Base-by-base conservation (phyloP, 2,329 filamentous ascomycete genomes). In the Fusarium gaditjirri region DNA sequence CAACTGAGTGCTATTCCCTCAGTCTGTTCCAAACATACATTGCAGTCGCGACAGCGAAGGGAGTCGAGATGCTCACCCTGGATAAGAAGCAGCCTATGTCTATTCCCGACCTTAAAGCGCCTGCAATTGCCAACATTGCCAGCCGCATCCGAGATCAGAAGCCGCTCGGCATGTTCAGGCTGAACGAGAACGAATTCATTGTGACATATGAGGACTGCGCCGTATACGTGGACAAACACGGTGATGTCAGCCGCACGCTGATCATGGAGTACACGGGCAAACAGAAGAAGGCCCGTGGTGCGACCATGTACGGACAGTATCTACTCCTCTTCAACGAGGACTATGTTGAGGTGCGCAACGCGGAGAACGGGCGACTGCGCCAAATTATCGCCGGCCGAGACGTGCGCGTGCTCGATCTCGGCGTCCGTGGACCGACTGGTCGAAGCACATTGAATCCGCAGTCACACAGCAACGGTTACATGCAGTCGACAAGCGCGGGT, bases 241-340 rank as follows among this genome's bases (percentile, higher is more conserved):
- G 96, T 73, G 96, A 99, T 69, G 94, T 99, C 33, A 95, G 91
- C 42, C 92, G 97, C 49, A 94, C 92, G 33, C 94, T 98, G 65
- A 95, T 98, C 78, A 97, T 99, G 94, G 94, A 98, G 80, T 99
- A 98, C 81, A 96, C 97, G n/a, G 96, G 96, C 74, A 95, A 92
- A 77, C 88, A 89, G 79, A 90, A 89, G 81, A 89, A 89, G 81
- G 96, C 96, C 3, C 91, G 92, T 70, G 90, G 91, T 17, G 95
- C 95, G 4, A 96, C 94, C 69, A 91, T 98, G 84, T 97, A 94
- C 76, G 95, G 94, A 3, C 92, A 94, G 64, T 98, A 97, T 80
- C 88, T 99, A 8, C 86, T 99, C 12, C 89, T 99, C 8, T 97
- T 98, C 84, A 96, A 98, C 80, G 92, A 93, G 27, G 95, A 98